These are phyloP conservation scores for Stevia rebaudiana DNA, from an alignment of 140 eudicot species.

Conservation along the genomic window DNA sequence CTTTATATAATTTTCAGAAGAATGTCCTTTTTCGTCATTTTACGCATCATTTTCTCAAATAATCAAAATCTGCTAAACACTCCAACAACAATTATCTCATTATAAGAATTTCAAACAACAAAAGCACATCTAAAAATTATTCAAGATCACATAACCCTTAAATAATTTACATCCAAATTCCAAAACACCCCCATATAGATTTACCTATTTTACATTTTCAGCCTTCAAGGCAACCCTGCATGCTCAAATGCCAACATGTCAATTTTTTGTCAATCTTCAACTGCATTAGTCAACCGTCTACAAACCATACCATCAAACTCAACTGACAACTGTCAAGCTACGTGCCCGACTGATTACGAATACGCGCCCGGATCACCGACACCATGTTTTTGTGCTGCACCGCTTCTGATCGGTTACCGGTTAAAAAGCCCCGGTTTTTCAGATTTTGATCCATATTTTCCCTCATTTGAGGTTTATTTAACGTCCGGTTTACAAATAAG, in stretches of 20 bases:
- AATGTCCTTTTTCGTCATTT: neutral
- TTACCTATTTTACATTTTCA: constrained; percentile 14
- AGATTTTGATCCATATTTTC: constrained; percentile 45
- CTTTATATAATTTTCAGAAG: neutral
- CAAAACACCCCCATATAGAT: neutral
- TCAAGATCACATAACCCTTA: neutral
- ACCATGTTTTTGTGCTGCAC: constrained; percentile 68
- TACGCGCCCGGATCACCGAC: constrained; percentile 58
- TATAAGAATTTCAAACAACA: neutral
- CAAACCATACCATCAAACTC: constrained; percentile 30
- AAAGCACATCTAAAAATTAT: neutral
- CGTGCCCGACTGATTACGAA: constrained; percentile 56
- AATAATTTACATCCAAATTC: neutral
- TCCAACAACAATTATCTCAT: neutral
- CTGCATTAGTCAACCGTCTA: constrained; percentile 23
- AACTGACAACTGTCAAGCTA: constrained; percentile 32
- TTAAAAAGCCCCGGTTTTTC: constrained; percentile 78
- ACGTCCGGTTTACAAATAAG: constrained; percentile 50
- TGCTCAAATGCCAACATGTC: constrained; percentile 42
- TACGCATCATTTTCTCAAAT: neutral
- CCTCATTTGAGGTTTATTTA: constrained; percentile 53
- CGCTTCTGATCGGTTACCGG: constrained; percentile 61
- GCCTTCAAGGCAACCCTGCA: constrained; percentile 82
- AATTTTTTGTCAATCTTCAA: constrained; percentile 37
- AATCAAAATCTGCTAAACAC: neutral